Evolutionary conservation across 208 protist genomes (phyloP), one percentile per base, ranked within the genome.

Genomic region (Leishmania tarentolae): DNA sequence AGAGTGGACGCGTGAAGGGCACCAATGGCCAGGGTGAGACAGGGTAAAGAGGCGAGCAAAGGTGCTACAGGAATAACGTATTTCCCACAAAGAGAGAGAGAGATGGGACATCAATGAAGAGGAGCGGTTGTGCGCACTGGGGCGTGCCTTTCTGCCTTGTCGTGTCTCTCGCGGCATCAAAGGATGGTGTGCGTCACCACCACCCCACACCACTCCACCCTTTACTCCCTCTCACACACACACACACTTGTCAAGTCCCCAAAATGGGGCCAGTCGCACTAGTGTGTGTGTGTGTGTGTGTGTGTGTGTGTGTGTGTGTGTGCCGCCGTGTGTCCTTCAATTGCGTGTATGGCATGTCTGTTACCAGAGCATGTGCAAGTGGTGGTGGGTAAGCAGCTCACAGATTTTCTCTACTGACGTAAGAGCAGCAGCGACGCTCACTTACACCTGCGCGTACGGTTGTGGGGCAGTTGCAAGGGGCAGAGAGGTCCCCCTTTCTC

Each of bases 311-410:
- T 53, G 50, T 53, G 50, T 53, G 50, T 53, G 50, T 53, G 50
- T 53, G 50, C 50, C 50, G 15, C 50, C 50, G 50, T n/a, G n/a
- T n/a, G n/a, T n/a, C n/a, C n/a, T 53, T 15, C 50, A 6, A 15
- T 6, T 53, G 50, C 9, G 50, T 65, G 13, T 13, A 24, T 17
- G 7, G 19, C 50, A 15, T n/a, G 19, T 76, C 71, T 3, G 71
- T 76, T 76, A 76, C 71, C 50, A 76, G 50, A 76, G n/a, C 31
- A 28, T 42, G 46, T 50, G 71, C 19, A 17, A 17, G 50, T n/a
- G 19, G n/a, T 40, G 15, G 44, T 52, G 42, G 8, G 42, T 19
- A 73, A 53, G 61, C 61, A 4, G 13, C 31, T 13, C 31, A 15
- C 31, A 17, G 8, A 42, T 68, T 68, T 68, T 28, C 61, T 68